These are phyloP conservation scores for Salvia miltiorrhiza DNA, from an alignment of 257 asterid genomes.

Conservation along the genomic window DNA sequence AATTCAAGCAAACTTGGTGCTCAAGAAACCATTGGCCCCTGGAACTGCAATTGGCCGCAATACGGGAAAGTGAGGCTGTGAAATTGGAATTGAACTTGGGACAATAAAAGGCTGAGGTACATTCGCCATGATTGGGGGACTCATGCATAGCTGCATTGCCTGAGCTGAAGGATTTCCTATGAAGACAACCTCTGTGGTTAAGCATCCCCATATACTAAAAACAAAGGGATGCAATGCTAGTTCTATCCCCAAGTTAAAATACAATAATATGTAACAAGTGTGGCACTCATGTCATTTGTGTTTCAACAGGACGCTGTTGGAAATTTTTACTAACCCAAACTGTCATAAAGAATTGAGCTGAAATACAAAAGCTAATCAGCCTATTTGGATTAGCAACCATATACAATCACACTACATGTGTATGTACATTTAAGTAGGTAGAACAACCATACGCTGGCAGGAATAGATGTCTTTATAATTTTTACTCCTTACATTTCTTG, in stretches of 20 bases:
- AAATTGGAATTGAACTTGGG: constrained; percentile 49
- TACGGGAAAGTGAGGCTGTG: constrained; percentile 50
- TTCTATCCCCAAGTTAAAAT: background rate
- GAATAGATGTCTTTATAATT: no score
- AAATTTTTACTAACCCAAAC: background rate
- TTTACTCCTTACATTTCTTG: no score
- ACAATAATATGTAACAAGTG: background rate
- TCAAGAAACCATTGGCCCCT: constrained; percentile 41
- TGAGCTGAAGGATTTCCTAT: constrained; percentile 59
- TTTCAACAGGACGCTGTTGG: background rate
- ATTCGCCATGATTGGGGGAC: constrained; percentile 48
- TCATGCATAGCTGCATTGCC: constrained; percentile 53
- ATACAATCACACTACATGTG: background rate
- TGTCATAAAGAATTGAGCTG: background rate
- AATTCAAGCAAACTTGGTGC: constrained; percentile 47
- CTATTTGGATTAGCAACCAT: background rate
- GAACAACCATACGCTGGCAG: no score
- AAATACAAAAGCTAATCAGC: background rate
- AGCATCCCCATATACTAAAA: background rate
- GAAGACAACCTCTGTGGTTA: constrained; percentile 16
- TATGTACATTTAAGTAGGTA: background rate
- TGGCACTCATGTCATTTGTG: background rate
- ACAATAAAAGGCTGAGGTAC: constrained; percentile 45
- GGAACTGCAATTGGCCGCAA: constrained; percentile 47
- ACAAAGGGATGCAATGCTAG: background rate